Percentiles rank a stretch among this genome's conserved stretches.
phyloP scores from a whole-genome alignment of 2,329 filamentous ascomycete species.

The Apiospora malaysiana region DNA sequence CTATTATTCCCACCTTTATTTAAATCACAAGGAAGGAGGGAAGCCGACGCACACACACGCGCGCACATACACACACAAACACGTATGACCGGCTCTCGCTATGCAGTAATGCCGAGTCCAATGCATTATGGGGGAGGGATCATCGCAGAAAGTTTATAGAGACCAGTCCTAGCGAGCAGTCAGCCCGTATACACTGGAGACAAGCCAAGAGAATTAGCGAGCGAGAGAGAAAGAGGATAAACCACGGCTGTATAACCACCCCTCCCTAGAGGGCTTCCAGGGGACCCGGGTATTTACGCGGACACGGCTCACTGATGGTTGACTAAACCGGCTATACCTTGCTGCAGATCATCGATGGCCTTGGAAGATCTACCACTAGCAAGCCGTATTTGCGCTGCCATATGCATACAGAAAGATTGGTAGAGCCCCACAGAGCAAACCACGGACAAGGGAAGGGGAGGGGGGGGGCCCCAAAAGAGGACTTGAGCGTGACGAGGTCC shows the following conservation, averaged over 20 bases:
- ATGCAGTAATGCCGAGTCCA: conserved; percentile 4
- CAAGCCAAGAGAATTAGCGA: too few relatives aligned
- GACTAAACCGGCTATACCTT: conserved; percentile 19
- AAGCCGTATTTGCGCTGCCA: conserved; percentile 1
- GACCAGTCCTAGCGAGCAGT: neutral
- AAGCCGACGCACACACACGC: neutral
- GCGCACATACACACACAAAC: neutral
- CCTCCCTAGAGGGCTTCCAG: neutral
- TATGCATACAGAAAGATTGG: conserved; percentile 15
- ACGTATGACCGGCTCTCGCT: conserved; percentile 9
- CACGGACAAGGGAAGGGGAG: neutral
- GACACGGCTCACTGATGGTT: conserved; percentile 12
- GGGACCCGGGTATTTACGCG: neutral
- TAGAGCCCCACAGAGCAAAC: neutral
- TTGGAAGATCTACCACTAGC: conserved; percentile 18
- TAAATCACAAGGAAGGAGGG: neutral
- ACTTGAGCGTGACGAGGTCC: neutral
- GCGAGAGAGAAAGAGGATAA: neutral
- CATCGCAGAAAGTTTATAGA: neutral
- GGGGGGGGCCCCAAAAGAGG: neutral
- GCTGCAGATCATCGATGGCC: conserved; percentile 14
- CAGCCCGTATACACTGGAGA: neutral
- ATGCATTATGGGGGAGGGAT: neutral
- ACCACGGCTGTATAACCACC: neutral
- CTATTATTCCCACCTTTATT: neutral